phyloP scores from a whole-genome alignment of 805 yeast species.

The Teunomyces tritomae region DNA sequence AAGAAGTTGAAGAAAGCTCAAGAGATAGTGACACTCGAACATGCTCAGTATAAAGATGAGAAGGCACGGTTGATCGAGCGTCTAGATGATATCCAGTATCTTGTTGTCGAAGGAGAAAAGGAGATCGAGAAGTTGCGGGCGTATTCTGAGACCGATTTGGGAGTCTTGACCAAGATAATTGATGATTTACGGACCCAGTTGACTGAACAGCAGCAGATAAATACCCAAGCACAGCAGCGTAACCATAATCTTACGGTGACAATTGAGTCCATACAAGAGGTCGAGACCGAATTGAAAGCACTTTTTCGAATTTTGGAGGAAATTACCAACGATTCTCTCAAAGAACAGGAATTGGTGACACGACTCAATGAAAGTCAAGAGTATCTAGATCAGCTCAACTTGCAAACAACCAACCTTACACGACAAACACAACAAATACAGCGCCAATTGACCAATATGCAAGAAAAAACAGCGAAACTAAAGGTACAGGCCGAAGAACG shows the following conservation, averaged over 20 bases:
- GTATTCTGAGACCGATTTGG: slow-evolving; percentile 61
- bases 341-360: slow-evolving; percentile 40
- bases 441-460: slow-evolving; percentile 47
- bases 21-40: slow-evolving; percentile 59
- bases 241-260: slow-evolving; percentile 52
- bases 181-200: slow-evolving; percentile 49
- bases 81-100: slow-evolving; percentile 58
- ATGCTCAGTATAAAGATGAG: slow-evolving; percentile 59
- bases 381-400: slow-evolving; percentile 34
- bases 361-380: slow-evolving; percentile 41
- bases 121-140: slow-evolving; percentile 59
- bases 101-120: slow-evolving; percentile 53
- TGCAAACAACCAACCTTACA: slow-evolving; percentile 38
- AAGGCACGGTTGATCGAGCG: slow-evolving; percentile 57
- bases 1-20: slow-evolving; percentile 59
- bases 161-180: slow-evolving; percentile 50
- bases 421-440: slow-evolving; percentile 47
- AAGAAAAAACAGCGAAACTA: slow-evolving; percentile 47
- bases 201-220: slow-evolving; percentile 27
- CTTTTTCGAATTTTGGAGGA: slow-evolving; percentile 52
- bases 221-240: slow-evolving; percentile 35
- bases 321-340: slow-evolving; percentile 43
- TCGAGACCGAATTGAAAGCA: slow-evolving; percentile 39
- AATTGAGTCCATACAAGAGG: slow-evolving; percentile 53
- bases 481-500: slow-evolving; percentile 45